Evolutionary conservation across 306 rosid genomes (phyloP).

Genomic region (Cucurbita argyrosperma): DNA sequence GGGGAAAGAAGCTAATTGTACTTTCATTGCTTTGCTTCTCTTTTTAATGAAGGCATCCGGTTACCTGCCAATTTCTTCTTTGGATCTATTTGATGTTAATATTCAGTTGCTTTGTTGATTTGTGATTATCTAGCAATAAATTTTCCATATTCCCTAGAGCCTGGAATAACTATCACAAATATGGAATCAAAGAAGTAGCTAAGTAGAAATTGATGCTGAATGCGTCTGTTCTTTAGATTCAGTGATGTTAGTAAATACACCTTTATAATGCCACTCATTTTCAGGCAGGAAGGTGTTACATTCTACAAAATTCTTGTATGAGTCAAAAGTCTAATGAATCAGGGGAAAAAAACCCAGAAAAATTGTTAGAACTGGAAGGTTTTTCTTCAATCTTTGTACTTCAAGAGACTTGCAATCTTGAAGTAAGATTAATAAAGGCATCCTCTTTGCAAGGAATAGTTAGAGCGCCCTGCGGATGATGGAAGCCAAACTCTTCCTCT

Average conservation of each 20-base stretch:
- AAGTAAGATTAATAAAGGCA: conserved; percentile 16
- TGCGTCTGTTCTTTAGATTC: not conserved
- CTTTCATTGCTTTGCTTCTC: too few relatives aligned
- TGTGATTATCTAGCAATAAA: not conserved
- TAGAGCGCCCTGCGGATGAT: conserved; percentile 30
- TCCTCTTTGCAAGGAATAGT: conserved; percentile 32
- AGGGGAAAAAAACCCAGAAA: not conserved
- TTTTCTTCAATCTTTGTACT: not conserved
- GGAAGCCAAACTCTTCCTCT: conserved; percentile 31
- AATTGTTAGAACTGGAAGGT: not conserved
- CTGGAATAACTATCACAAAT: not conserved
- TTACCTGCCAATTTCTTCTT: too few relatives aligned
- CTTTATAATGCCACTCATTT: not conserved
- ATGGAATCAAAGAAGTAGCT: not conserved
- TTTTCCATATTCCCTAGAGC: not conserved
- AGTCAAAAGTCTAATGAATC: not conserved
- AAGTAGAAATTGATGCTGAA: not conserved
- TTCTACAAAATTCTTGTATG: not conserved
- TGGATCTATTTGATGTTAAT: too few relatives aligned
- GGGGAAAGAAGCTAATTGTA: too few relatives aligned
- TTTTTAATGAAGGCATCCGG: too few relatives aligned
- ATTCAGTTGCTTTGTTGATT: too few relatives aligned
- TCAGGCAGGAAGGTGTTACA: not conserved
- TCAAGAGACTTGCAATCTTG: not conserved
- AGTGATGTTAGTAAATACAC: not conserved